Evolutionary conservation across 169 alveolate species (phyloP).

Genomic region (Ichthyophthirius multifiliis): DNA sequence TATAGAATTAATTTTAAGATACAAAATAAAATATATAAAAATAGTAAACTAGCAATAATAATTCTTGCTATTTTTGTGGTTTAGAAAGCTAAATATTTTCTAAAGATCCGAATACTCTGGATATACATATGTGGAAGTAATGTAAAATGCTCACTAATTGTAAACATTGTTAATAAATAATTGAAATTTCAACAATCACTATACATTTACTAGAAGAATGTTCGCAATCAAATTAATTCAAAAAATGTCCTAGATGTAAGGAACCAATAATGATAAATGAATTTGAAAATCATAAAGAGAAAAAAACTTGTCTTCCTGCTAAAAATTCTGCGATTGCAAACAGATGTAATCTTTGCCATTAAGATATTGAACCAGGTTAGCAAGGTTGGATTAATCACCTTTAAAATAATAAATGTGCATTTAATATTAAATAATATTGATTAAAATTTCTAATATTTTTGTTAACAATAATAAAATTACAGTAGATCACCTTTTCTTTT

Average conservation of each 20-base stretch:
- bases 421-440: too few relatives aligned
- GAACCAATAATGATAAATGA: conserved; percentile 73
- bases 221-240: conserved; percentile 60
- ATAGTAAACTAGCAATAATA: too few relatives aligned
- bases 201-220: conserved; percentile 81
- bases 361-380: conserved; percentile 67
- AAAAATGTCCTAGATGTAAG: conserved; percentile 79
- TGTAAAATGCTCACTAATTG: conserved; percentile 86
- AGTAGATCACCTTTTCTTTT: too few relatives aligned
- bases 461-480: too few relatives aligned
- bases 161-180: conserved; percentile 68
- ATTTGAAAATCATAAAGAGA: conserved; percentile 65
- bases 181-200: conserved; percentile 71
- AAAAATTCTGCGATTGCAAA: conserved; percentile 70
- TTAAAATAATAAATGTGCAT: too few relatives aligned
- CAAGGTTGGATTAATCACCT: conserved; percentile 83
- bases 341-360: conserved; percentile 85
- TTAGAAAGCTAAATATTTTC: too few relatives aligned
- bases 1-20: too few relatives aligned
- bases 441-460: too few relatives aligned
- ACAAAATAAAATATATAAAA: too few relatives aligned
- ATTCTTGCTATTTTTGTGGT: too few relatives aligned
- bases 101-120: conserved; percentile 66
- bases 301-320: conserved; percentile 53
- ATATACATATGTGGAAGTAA: conserved; percentile 84